Percentiles rank a stretch among this genome's conserved stretches.
phyloP scores from a whole-genome alignment of 2,329 filamentous ascomycete species.

The Trichoderma sp. region DNA sequence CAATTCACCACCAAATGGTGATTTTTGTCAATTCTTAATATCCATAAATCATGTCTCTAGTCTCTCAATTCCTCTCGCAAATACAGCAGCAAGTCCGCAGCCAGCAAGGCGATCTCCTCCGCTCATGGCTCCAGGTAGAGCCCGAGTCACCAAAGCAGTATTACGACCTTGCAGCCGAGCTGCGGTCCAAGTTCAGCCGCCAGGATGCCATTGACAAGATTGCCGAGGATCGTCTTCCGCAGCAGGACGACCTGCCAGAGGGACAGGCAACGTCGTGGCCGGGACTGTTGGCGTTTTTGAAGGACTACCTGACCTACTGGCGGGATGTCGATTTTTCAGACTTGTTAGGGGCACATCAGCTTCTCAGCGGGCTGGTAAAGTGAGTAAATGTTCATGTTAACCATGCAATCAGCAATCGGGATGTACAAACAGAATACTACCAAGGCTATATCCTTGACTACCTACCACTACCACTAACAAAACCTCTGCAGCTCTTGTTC shows the following conservation, averaged over 20 bases:
- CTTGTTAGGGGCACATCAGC: slow-evolving; percentile 71
- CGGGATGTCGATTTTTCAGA: slow-evolving; percentile 78
- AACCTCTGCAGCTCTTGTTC: slow-evolving; percentile 69
- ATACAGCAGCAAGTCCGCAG: slow-evolving; percentile 59
- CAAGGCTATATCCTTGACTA: neutral
- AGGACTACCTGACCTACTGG: slow-evolving; percentile 78
- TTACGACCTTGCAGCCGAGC: slow-evolving; percentile 65
- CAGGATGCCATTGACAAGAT: slow-evolving; percentile 60
- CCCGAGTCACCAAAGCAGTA: slow-evolving; percentile 69
- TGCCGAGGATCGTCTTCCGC: slow-evolving; percentile 64
- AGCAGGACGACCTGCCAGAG: slow-evolving; percentile 64
- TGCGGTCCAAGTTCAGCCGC: slow-evolving; percentile 58
- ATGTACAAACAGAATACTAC: no score
- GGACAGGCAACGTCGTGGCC: slow-evolving; percentile 71
- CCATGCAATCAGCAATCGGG: neutral
- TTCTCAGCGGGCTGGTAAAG: slow-evolving; percentile 74
- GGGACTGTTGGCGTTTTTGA: slow-evolving; percentile 76
- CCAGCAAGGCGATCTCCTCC: slow-evolving; percentile 65
- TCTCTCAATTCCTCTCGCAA: slow-evolving; percentile 67
- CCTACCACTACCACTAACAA: neutral
- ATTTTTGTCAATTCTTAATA: neutral
- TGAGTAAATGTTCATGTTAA: slow-evolving; percentile 45
- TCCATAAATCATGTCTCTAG: slow-evolving; percentile 55
- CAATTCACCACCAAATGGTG: neutral
- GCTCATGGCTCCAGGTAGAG: slow-evolving; percentile 73